Base-by-base conservation (phyloP, 768 basidiomycete species). In the Scleroderma bovista region DNA sequence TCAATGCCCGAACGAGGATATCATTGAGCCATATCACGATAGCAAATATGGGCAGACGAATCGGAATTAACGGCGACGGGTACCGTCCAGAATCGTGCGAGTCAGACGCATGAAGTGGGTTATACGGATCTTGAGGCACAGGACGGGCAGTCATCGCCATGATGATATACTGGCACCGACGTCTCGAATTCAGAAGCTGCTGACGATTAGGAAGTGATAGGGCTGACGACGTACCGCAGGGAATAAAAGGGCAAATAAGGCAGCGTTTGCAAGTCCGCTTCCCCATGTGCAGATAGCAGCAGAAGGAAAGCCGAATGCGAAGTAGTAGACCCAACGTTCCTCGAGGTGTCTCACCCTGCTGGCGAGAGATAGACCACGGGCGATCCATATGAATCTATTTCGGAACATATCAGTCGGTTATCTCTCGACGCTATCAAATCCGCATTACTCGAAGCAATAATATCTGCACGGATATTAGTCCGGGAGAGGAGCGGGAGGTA, bases 261-360 rank as follows among this genome's bases (percentile, higher is more conserved):
- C 85, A n/a, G 81, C 86, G 57, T 86, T 93, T 12, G 88, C 86
- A 33, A 91, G 77, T 37, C 80, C 76, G 52, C 79, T 81, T 46
- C 84, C 85, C 74, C 79, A 82, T 50, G 76, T 83, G 62, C 90
- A 92, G 17, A 91, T 68, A 1, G 75, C 75, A 1, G 89, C 81
- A 3, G 84, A 74, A 23, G 89, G 87, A 4, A 91, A 66, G 76
- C 92, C 92, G 55, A 92, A 94, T 5, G 86, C 86, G 51, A 92
- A 76, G 61, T 84, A 90, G 68, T 93, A 94, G 2, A 86, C 79
- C 92, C 92, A 94, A 37, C 90, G 79, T 66, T 92, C 88, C 68
- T 94, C 92, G 17, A 93, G 70, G 61, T 86, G 78, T 43, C 83
- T 71, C 41, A 92, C 79, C 48, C 89, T 73, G 13, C 77, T 69